Base-by-base conservation (phyloP, 1,284 basidiomycete genomes). In the Fomitopsis palustris region DNA sequence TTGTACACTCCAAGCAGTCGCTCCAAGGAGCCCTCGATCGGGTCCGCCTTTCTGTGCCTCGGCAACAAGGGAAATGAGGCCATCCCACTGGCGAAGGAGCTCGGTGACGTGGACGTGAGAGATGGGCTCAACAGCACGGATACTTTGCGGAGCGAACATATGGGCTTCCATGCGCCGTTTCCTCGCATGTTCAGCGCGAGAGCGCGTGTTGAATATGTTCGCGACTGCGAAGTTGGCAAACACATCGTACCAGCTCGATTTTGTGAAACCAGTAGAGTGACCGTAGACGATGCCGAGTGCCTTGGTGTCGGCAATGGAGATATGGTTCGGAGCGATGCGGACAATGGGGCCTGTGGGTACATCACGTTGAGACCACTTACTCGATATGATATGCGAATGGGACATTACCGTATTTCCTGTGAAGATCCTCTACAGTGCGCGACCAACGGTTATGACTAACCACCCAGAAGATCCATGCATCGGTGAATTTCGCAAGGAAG, bases 111-210 rank as follows among this genome's bases (percentile, higher is more conserved):
- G 86, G 6, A 77, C 68, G n/a, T 83, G 78, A 57, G 91, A 82
- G 62, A 89, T 82, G 0, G n/a, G n/a, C n/a, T n/a, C n/a, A n/a
- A n/a, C n/a, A n/a, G n/a, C n/a, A n/a, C n/a, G n/a, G n/a, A n/a
- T 77, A 60, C 83, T 88, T 74, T 93, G 91, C 67, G 86, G 87
- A 4, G 90, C 85, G 73, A 94, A 95, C 58, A 92, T 88, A 70
- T 93, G 86, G 0, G 90, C 86, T 35, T 94, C 83, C 58, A 93
- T 87, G 74, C 92, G 94, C 70, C 92, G 85, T 74, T 95, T 95
- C 53, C 92, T 84, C 0, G 92, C 81, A 72, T 96, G 93, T 63
- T 93, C 90, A 2, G 74, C 71, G 41, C 93, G 79, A 69, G 87
- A 84, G 49, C 81, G 71, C 1, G 80, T 79, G 68, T 77, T 78